A percentile compares a stretch with the other conserved stretches of the same genome.
Evolutionary conservation across 305 asterid species (phyloP).

Genomic region (Caryopteris hybrid): DNA sequence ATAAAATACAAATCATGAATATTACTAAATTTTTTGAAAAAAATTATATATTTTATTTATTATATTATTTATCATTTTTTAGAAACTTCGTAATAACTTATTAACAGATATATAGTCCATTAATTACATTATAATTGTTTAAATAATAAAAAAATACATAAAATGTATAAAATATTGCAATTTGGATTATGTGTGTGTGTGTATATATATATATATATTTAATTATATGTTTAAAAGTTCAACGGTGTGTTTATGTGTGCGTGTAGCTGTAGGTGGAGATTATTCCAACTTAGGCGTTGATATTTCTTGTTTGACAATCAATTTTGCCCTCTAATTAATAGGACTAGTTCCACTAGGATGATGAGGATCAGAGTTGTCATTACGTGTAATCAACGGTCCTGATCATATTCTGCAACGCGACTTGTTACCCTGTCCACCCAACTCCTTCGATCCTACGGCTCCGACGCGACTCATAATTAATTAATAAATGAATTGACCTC

Average conservation of each 20-base stretch:
- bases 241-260: not conserved
- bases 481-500: not conserved
- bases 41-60: too few relatives aligned
- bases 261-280: not conserved
- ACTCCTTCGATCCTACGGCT: constrained; percentile 6
- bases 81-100: too few relatives aligned
- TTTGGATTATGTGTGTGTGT: too few relatives aligned
- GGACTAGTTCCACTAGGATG: not conserved
- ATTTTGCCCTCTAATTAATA: not conserved
- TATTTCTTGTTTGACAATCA: constrained; percentile 11
- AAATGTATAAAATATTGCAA: too few relatives aligned
- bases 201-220: too few relatives aligned
- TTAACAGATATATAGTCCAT: too few relatives aligned
- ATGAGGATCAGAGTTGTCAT: constrained; percentile 33
- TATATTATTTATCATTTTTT: too few relatives aligned
- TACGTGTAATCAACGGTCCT: constrained; percentile 18
- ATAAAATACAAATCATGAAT: too few relatives aligned
- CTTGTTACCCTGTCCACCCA: not conserved
- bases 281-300: not conserved
- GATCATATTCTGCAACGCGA: not conserved
- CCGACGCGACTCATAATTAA: not conserved
- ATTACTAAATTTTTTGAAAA: too few relatives aligned
- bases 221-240: not conserved
- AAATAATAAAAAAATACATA: too few relatives aligned
- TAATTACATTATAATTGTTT: too few relatives aligned